A percentile compares a stretch with the other conserved stretches of the same genome.
Evolutionary conservation across 306 rosid genomes (phyloP).

Genomic region (Pyrus bretschneideri): DNA sequence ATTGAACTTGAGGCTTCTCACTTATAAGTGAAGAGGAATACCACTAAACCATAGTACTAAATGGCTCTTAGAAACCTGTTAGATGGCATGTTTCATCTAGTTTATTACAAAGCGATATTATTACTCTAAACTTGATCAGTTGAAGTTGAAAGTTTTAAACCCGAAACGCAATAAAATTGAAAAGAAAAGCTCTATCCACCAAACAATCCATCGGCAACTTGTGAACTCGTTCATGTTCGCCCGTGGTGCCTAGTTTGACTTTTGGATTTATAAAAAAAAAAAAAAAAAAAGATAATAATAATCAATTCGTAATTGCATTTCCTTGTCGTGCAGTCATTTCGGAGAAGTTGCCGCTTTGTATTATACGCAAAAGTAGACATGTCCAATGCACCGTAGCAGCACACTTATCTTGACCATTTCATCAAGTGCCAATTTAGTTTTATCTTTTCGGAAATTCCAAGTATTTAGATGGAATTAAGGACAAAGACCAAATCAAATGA

Average conservation of each 20-base stretch:
- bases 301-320: neutral
- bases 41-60: rapidly evolving
- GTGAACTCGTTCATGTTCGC: neutral
- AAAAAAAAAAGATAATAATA: too few species aligned
- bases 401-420: neutral
- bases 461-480: neutral
- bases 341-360: neutral
- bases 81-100: too few species aligned
- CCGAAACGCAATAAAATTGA: too few species aligned
- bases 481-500: neutral
- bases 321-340: neutral
- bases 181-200: too few species aligned
- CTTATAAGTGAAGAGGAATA: too few species aligned
- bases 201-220: too few species aligned
- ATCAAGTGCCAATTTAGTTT: too few species aligned
- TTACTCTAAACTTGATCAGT: too few species aligned
- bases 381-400: neutral
- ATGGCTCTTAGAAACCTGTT: too few species aligned
- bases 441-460: neutral
- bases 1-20: too few species aligned
- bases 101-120: too few species aligned
- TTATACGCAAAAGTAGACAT: neutral
- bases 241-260: neutral
- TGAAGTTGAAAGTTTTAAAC: too few species aligned
- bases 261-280: neutral